Evolutionary conservation across 495 filamentous ascomycete species (phyloP), one percentile per base, ranked within the genome.

Genomic region (Talaromyces stipitatus): DNA sequence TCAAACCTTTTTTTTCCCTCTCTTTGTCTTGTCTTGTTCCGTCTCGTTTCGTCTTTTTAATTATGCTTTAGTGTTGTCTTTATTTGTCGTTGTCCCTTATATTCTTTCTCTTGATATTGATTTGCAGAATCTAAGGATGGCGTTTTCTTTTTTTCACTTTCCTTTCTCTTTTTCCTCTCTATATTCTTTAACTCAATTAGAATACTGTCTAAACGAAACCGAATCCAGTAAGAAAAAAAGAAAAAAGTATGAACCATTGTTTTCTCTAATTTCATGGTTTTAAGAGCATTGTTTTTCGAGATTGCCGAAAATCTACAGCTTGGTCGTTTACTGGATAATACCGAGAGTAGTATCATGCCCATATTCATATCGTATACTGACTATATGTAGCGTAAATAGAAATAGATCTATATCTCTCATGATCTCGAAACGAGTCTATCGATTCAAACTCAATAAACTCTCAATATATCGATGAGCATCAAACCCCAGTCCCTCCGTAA

Each of bases 401-500:
- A 16, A 18, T n/a, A n/a, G n/a, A 36, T 41, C 16, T 20, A 41
- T 36, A 38, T 9, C 6, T n/a, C 2, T 10, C 36, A n/a, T 7
- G 14, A 5, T 16, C 4, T 41, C 3, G 33, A 0, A 38, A 18
- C 6, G 36, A 18, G 16, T 3, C 16, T 65, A 91, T 64, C 85
- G 73, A 69, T 87, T 87, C 68, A 95, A 68, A 64, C 82, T 90
- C 60, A 96, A 71, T 56, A 96, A 67, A 11, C 82, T 85, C 64
- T 95, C 91, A 58, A 96, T 88, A 73, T 96, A 96, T 63, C 82
- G 81, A 68, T 85, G 79, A 38, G 91, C 88, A 80, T 96, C 91
- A 57, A 96, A 77, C 0, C 91, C 91, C 61, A 96, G 85, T 3
- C 91, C 91, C 68, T 92, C 89, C n/a, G 85, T 86, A 56, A 95